Evolutionary conservation across 768 basidiomycete genomes (phyloP).

Genomic region (Tylopilus balloui): DNA sequence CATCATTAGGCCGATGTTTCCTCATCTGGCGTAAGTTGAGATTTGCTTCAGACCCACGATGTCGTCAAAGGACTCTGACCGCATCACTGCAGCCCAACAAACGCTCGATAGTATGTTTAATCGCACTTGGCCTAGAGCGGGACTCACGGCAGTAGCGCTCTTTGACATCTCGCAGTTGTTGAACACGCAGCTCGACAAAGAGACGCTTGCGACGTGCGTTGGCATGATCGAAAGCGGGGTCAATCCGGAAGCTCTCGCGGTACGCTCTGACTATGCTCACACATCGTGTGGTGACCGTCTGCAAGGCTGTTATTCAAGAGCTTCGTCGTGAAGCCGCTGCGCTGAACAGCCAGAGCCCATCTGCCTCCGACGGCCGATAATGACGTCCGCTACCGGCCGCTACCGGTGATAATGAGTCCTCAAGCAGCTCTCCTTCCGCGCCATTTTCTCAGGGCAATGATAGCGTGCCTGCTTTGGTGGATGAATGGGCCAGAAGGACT

Average conservation of each 20-base stretch:
- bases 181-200: conserved; percentile 84
- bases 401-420: not conserved
- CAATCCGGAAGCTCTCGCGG: conserved; percentile 89
- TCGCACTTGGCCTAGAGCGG: not conserved
- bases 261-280: conserved; percentile 35
- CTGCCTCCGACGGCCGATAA: conserved; percentile 24
- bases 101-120: conserved; percentile 61
- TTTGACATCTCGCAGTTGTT: conserved; percentile 85
- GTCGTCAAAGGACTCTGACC: conserved; percentile 52
- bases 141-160: conserved; percentile 49
- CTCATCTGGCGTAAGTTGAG: too few species aligned
- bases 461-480: conserved; percentile 13
- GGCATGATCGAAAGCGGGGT: conserved; percentile 90
- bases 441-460: not conserved
- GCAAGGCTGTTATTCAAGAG: conserved; percentile 79
- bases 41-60: conserved; percentile 16
- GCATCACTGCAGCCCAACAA: conserved; percentile 60
- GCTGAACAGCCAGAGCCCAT: conserved; percentile 26
- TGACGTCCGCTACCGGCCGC: conserved; percentile 2
- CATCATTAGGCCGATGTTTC: not conserved
- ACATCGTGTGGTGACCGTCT: conserved; percentile 5
- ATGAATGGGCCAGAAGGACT: conserved; percentile 10
- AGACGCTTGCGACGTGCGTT: conserved; percentile 88
- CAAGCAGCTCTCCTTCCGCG: not conserved
- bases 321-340: conserved; percentile 64